Evolutionary conservation across 805 yeast species (phyloP).

Genomic region (Lipomyces orientalis): DNA sequence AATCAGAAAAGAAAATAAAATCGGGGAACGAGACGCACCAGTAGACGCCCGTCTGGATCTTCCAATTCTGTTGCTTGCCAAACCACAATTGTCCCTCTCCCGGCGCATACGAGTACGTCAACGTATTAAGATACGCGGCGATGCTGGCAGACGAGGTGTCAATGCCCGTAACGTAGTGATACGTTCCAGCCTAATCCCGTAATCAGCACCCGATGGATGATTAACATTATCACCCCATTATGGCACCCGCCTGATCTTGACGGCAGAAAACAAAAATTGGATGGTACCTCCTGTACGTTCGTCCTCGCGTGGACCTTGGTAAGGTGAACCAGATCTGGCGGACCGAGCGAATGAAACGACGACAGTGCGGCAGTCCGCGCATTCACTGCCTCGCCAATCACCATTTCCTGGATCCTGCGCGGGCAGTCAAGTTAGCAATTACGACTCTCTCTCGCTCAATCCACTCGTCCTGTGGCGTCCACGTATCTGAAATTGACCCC

Average conservation of each 20-base stretch:
- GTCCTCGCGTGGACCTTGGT: slow-evolving; percentile 51
- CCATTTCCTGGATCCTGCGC: slow-evolving; percentile 53
- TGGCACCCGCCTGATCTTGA: slow-evolving; percentile 52
- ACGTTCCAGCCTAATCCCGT: slow-evolving; percentile 50
- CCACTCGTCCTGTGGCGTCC: background rate
- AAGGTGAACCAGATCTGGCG: slow-evolving; percentile 71
- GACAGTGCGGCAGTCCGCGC: slow-evolving; percentile 54
- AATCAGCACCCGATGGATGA: background rate
- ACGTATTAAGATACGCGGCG: slow-evolving; percentile 61
- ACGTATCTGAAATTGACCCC: background rate
- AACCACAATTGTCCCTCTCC: slow-evolving; percentile 74
- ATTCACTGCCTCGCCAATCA: slow-evolving; percentile 58
- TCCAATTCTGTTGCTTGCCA: slow-evolving; percentile 59
- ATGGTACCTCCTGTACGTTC: slow-evolving; percentile 55
- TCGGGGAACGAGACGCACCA: slow-evolving; percentile 40
- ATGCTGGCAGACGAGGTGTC: slow-evolving; percentile 60
- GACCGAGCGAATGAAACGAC: slow-evolving; percentile 64
- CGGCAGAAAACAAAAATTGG: slow-evolving; percentile 51
- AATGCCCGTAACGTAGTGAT: slow-evolving; percentile 60
- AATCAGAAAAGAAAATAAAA: background rate
- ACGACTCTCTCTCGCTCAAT: background rate
- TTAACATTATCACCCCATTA: background rate
- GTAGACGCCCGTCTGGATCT: slow-evolving; percentile 50
- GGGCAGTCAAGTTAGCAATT: background rate
- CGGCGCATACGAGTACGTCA: slow-evolving; percentile 48